phyloP scores from a whole-genome alignment of 2,329 filamentous ascomycete species.

The Apiospora koreana region DNA sequence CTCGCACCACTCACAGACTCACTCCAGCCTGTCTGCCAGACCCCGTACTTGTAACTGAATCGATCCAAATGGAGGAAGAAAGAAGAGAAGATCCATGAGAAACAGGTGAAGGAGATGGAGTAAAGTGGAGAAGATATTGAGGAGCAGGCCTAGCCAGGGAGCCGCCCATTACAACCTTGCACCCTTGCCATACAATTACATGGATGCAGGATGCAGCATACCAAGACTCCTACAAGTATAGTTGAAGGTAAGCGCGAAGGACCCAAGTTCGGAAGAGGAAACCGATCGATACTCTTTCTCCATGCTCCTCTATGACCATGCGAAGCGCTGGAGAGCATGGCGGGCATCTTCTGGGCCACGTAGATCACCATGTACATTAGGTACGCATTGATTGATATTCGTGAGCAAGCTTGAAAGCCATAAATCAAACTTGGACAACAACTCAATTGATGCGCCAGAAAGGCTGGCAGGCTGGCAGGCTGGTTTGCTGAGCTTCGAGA shows the following conservation, averaged over 20 bases:
- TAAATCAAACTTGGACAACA: not conserved
- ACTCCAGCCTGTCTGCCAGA: not conserved
- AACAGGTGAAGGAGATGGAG: not conserved
- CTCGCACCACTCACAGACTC: not conserved
- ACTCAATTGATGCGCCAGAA: not conserved
- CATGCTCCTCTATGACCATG: not conserved
- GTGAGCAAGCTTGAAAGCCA: not conserved
- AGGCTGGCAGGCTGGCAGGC: not conserved
- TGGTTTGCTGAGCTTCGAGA: not conserved
- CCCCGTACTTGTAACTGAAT: conserved; percentile 11
- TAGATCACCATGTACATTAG: not conserved
- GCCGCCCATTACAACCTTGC: not conserved
- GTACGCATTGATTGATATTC: too few relatives aligned
- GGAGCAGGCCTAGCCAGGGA: not conserved
- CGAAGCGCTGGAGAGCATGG: too few relatives aligned
- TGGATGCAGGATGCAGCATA: not conserved
- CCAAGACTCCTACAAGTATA: not conserved
- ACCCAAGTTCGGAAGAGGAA: not conserved
- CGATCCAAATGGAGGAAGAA: conserved; percentile 15
- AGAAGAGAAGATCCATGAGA: conserved; percentile 1
- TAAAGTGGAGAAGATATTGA: not conserved
- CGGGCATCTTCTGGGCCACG: not conserved
- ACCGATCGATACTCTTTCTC: not conserved
- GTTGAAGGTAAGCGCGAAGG: not conserved
- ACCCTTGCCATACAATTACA: not conserved